Evolutionary conservation across 805 yeast species (phyloP).

Genomic region (Hermanozyma aechmeae): DNA sequence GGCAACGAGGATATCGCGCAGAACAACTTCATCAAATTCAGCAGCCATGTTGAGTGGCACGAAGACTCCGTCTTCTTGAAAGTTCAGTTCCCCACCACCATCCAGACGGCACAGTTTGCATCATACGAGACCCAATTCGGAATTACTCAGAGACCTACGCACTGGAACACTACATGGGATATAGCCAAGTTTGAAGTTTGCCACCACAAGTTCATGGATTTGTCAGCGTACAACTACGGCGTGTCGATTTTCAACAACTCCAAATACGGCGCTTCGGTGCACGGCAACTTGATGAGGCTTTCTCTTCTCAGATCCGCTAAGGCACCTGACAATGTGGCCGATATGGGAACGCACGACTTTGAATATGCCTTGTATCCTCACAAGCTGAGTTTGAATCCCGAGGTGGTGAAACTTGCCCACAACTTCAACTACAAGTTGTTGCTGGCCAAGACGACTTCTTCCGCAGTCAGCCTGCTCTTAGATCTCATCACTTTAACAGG

Average conservation of each 20-base stretch:
- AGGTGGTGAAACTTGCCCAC: slow-evolving; percentile 66
- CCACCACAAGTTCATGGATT: slow-evolving; percentile 88
- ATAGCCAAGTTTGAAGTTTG: slow-evolving; percentile 94
- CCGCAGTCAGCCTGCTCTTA: slow-evolving; percentile 4
- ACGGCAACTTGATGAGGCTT: slow-evolving; percentile 85
- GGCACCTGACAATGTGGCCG: slow-evolving; percentile 91
- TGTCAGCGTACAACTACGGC: slow-evolving; percentile 80
- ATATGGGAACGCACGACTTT: slow-evolving; percentile 81
- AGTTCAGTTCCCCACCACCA: slow-evolving; percentile 88
- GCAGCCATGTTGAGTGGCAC: slow-evolving; percentile 66
- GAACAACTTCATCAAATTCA: slow-evolving; percentile 28
- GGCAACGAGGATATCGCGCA: slow-evolving; percentile 31
- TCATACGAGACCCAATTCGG: slow-evolving; percentile 94
- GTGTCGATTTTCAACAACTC: slow-evolving; percentile 75
- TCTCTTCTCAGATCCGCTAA: slow-evolving; percentile 86
- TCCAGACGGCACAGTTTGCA: slow-evolving; percentile 60
- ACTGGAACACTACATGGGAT: slow-evolving; percentile 93
- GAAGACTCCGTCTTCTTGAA: slow-evolving; percentile 82
- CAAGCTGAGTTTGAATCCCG: slow-evolving; percentile 49
- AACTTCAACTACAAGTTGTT: slow-evolving; percentile 59
- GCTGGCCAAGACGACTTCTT: slow-evolving; percentile 7
- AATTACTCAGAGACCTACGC: slow-evolving; percentile 84
- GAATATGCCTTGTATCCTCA: slow-evolving; percentile 84
- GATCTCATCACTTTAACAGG: slow-evolving; percentile 29
- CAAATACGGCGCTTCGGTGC: slow-evolving; percentile 88